phyloP scores from a whole-genome alignment of 2,329 filamentous ascomycete species.

The Trichoderma hamatum region DNA sequence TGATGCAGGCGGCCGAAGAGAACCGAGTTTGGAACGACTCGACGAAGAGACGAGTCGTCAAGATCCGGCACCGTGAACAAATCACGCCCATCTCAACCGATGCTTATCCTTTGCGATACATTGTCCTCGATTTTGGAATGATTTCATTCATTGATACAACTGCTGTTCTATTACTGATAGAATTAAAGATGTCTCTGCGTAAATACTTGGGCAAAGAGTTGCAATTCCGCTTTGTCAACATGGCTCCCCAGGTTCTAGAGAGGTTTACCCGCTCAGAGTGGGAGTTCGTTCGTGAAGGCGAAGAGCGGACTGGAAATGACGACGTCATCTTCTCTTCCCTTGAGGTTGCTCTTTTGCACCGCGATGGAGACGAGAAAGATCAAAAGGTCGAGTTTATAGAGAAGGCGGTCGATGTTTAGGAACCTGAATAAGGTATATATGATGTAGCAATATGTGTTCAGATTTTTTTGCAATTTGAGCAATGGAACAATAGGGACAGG shows the following conservation, averaged over 20 bases:
- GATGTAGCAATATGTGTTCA: background rate
- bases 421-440: background rate
- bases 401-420: conserved; percentile 24
- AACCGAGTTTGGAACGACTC: conserved; percentile 60
- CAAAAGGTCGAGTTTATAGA: conserved; percentile 24
- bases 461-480: background rate
- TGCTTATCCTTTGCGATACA: conserved; percentile 47
- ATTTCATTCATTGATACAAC: conserved; percentile 59
- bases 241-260: conserved; percentile 47
- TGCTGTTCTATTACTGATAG: conserved; percentile 52
- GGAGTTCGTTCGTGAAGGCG: conserved; percentile 39
- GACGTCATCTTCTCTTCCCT: conserved; percentile 32
- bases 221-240: conserved; percentile 53
- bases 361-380: conserved; percentile 29
- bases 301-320: conserved; percentile 31
- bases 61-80: conserved; percentile 47
- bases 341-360: conserved; percentile 30
- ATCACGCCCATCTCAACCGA: conserved; percentile 40
- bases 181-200: conserved; percentile 51
- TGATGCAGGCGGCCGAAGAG: conserved; percentile 42
- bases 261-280: conserved; percentile 46
- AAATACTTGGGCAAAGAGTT: conserved; percentile 52
- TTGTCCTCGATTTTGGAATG: conserved; percentile 56
- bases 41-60: conserved; percentile 49
- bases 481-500: background rate